phyloP scores from a whole-genome alignment of 139 green algal species.

The Pleodorina starrii region DNA sequence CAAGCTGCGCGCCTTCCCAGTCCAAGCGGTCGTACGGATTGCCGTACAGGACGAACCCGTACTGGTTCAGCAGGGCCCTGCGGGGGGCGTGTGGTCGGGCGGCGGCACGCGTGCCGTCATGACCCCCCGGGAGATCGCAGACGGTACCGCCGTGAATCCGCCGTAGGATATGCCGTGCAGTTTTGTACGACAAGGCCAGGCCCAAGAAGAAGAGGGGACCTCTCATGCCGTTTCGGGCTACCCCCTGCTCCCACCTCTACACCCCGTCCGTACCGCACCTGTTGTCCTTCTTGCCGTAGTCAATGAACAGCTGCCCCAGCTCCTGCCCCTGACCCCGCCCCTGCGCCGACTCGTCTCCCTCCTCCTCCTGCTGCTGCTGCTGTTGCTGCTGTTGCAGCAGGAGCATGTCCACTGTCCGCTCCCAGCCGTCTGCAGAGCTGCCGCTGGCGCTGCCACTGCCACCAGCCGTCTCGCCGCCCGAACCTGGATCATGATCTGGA shows the following conservation, averaged over 20 bases:
- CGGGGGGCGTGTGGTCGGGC: too few relatives aligned
- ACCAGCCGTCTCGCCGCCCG: neutral
- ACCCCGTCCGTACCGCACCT: neutral
- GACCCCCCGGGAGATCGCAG: too few relatives aligned
- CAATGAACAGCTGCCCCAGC: slow-evolving; percentile 46
- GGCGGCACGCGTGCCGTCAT: too few relatives aligned
- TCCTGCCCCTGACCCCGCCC: neutral
- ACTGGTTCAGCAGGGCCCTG: slow-evolving; percentile 72
- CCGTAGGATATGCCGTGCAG: too few relatives aligned
- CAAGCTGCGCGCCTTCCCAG: neutral
- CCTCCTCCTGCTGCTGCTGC: neutral
- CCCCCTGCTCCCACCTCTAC: too few relatives aligned
- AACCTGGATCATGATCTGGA: too few relatives aligned
- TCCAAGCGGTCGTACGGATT: slow-evolving; percentile 61
- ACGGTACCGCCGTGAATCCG: too few relatives aligned
- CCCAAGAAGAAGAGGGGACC: too few relatives aligned
- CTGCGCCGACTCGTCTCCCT: neutral
- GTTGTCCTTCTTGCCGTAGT: slow-evolving; percentile 62
- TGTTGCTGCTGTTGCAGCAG: slow-evolving; percentile 3
- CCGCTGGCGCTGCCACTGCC: neutral
- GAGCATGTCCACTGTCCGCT: slow-evolving; percentile 9
- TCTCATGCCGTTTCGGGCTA: too few relatives aligned
- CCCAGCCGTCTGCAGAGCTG: neutral
- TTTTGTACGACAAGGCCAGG: too few relatives aligned
- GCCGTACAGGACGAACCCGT: slow-evolving; percentile 61